Evolutionary conservation across 768 basidiomycete species (phyloP).

Genomic region (Trametes elegans): DNA sequence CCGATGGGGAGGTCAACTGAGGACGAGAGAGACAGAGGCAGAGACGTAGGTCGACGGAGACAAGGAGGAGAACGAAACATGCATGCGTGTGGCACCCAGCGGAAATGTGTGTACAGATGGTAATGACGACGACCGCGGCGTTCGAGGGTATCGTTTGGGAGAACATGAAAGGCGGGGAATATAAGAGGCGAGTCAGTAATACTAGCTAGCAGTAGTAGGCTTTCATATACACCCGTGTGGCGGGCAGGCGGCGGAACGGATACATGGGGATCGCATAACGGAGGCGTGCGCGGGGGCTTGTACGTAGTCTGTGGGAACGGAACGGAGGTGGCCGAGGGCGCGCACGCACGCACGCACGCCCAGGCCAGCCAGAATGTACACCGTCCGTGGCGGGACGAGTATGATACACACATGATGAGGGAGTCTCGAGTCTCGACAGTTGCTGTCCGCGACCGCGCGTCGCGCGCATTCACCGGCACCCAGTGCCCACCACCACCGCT

Average conservation of each 20-base stretch:
- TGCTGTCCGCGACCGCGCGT: no score
- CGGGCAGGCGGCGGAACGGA: neutral
- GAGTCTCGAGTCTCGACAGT: neutral
- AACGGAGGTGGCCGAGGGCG: neutral
- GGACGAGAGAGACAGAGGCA: neutral
- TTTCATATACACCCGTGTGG: neutral
- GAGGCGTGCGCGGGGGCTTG: neutral
- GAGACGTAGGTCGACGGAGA: neutral
- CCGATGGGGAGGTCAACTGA: neutral
- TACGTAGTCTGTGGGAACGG: constrained; percentile 4
- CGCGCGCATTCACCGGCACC: no score
- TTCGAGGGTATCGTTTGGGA: constrained; percentile 6
- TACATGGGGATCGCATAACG: neutral
- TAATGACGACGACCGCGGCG: constrained; percentile 3
- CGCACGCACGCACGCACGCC: neutral
- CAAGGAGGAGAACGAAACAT: neutral
- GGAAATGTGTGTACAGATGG: constrained; percentile 15
- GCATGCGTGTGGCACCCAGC: constrained; percentile 10
- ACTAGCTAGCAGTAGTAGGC: no score
- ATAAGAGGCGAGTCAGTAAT: no score
- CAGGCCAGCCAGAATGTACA: no score
- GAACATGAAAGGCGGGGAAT: neutral
- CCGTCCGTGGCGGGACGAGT: neutral
- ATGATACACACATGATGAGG: constrained; percentile 10
- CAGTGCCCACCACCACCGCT: no score